A percentile compares a stretch with the other conserved stretches of the same genome.
phyloP scores from a whole-genome alignment of 2,329 filamentous ascomycete species.

The Pseudophaeomoniella oleicola region DNA sequence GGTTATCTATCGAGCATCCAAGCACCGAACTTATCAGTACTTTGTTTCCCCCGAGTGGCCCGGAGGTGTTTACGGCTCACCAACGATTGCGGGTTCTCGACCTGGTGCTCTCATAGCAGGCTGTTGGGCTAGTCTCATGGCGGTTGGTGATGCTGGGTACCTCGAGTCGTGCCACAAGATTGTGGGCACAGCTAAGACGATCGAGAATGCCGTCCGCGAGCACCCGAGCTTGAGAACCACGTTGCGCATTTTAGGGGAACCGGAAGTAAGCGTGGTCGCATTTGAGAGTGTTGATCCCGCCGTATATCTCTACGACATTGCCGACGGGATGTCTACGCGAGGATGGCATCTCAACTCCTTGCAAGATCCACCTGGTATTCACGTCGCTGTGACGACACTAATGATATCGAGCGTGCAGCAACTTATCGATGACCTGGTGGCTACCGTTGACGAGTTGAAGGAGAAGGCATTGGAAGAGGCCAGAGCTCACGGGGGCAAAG shows the following conservation, averaged over 20 bases:
- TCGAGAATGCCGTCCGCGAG: constrained; percentile 58
- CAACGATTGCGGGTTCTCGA: constrained; percentile 77
- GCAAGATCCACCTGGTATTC: constrained; percentile 81
- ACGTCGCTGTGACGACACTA: constrained; percentile 84
- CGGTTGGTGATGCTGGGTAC: constrained; percentile 75
- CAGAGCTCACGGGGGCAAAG: constrained; percentile 36
- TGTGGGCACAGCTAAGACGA: constrained; percentile 71
- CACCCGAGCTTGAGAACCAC: constrained; percentile 56
- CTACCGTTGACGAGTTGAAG: constrained; percentile 49
- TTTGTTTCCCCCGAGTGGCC: constrained; percentile 92
- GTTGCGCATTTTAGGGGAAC: constrained; percentile 67
- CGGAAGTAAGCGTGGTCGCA: constrained; percentile 78
- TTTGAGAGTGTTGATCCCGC: constrained; percentile 56
- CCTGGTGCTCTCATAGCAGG: constrained; percentile 90
- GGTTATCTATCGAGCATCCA: constrained; percentile 69
- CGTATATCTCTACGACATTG: constrained; percentile 89
- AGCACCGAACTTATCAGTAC: constrained; percentile 80
- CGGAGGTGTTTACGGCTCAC: constrained; percentile 89
- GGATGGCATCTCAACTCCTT: constrained; percentile 96
- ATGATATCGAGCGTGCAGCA: constrained; percentile 58
- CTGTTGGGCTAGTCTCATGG: constrained; percentile 89
- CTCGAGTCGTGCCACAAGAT: constrained; percentile 76
- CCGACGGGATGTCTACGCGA: constrained; percentile 67
- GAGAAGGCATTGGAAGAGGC: constrained; percentile 48
- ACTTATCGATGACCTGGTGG: constrained; percentile 55